A percentile compares a stretch with the other conserved stretches of the same genome.
Evolutionary conservation across 805 yeast species (phyloP).

Genomic region (Jamesozyma jinghongensis): DNA sequence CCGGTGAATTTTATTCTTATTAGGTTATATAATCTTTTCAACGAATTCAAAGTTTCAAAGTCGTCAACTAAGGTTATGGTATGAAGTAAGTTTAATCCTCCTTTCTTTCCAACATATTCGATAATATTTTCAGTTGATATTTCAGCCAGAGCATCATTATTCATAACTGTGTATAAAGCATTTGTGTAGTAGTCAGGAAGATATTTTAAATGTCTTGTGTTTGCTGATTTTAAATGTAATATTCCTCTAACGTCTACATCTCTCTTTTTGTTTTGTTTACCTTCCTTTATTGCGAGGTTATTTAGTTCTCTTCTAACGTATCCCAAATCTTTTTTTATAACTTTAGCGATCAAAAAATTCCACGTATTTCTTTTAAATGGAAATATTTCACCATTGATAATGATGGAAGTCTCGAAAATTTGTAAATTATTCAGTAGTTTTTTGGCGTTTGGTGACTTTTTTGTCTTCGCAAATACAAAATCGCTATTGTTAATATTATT

Average conservation of each 20-base stretch:
- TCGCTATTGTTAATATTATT: background rate
- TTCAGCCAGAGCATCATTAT: conserved; percentile 13
- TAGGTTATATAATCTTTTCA: conserved; percentile 37
- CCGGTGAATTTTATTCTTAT: conserved; percentile 24
- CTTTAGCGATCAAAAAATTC: conserved; percentile 46
- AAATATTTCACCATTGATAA: conserved; percentile 66
- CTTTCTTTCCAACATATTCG: conserved; percentile 13
- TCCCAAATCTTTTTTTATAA: conserved; percentile 44
- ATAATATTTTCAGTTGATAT: conserved; percentile 15
- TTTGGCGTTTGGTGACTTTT: conserved; percentile 9
- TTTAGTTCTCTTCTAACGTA: conserved; percentile 17
- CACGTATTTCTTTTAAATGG: conserved; percentile 42
- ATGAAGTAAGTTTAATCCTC: conserved; percentile 21
- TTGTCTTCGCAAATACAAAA: background rate
- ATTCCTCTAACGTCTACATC: conserved; percentile 22
- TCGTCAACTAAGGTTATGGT: conserved; percentile 54
- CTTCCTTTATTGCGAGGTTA: conserved; percentile 6
- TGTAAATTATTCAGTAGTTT: conserved; percentile 33
- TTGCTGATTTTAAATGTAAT: conserved; percentile 24
- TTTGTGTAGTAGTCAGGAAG: conserved; percentile 38
- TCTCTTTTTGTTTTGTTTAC: conserved; percentile 1
- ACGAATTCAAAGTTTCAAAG: conserved; percentile 32
- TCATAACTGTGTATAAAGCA: conserved; percentile 26
- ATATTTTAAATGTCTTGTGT: conserved; percentile 40
- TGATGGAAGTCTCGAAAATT: conserved; percentile 41